Percentiles rank a stretch among this genome's conserved stretches.
These are phyloP conservation scores for Trichoderma sp. DNA, from an alignment of 2,329 filamentous ascomycete genomes.

Conservation along the genomic window DNA sequence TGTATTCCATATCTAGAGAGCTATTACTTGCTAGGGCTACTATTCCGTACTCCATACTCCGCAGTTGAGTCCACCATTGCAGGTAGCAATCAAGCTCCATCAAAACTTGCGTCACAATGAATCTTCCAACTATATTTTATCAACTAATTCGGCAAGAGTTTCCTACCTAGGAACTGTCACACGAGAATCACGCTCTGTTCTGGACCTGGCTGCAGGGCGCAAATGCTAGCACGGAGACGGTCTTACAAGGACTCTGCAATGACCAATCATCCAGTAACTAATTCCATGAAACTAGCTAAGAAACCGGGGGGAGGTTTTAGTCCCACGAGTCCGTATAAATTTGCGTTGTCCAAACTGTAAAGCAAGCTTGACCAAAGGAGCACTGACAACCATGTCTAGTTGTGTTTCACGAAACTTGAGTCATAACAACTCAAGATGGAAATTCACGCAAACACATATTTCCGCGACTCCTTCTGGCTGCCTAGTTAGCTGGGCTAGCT, in stretches of 20 bases:
- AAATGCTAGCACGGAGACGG: not conserved
- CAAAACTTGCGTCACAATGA: not conserved
- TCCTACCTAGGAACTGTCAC: not conserved
- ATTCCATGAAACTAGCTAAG: not conserved
- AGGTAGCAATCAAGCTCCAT: not conserved
- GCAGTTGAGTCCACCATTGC: not conserved
- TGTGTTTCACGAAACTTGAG: not conserved
- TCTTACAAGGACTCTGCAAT: not conserved
- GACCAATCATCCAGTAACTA: constrained; percentile 2
- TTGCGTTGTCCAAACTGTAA: not conserved
- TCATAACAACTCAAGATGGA: not conserved
- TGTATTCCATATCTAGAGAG: not conserved
- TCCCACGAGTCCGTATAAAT: not conserved
- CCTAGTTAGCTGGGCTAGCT: not conserved
- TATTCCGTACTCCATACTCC: not conserved
- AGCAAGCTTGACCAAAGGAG: not conserved
- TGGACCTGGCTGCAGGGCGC: not conserved
- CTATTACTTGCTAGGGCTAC: not conserved
- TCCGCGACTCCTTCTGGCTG: not conserved
- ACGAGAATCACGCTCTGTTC: not conserved
- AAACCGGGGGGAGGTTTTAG: not conserved
- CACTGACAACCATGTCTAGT: not conserved
- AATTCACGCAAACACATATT: not conserved
- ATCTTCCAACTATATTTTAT: not conserved
- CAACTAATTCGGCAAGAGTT: not conserved